These are phyloP conservation scores for Leccinum pseudoinsigne DNA, from an alignment of 1,284 basidiomycete genomes.

Conservation along the genomic window DNA sequence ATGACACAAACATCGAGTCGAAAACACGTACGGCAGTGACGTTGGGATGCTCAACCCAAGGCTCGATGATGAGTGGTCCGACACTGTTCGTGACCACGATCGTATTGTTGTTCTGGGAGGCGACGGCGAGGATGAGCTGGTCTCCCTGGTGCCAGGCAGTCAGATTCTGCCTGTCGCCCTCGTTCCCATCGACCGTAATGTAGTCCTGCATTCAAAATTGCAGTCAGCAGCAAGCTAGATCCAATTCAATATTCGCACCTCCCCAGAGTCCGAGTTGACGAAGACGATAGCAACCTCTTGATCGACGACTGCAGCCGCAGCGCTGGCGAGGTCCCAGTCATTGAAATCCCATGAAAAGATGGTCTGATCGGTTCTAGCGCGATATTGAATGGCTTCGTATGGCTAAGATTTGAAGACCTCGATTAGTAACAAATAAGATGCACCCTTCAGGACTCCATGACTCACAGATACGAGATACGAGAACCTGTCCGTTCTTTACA, in stretches of 20 bases:
- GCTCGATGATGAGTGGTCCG: too few relatives aligned
- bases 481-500: slow-evolving; percentile 37
- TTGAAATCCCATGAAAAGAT: slow-evolving; percentile 38
- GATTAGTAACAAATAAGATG: not conserved
- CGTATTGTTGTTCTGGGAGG: slow-evolving; percentile 47
- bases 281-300: slow-evolving; percentile 40
- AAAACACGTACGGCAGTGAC: slow-evolving; percentile 44
- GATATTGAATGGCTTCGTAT: slow-evolving; percentile 39
- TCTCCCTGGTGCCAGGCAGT: slow-evolving; percentile 63
- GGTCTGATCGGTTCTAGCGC: slow-evolving; percentile 34
- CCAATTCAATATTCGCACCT: slow-evolving; percentile 23
- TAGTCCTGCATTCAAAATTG: slow-evolving; percentile 38
- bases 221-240: slow-evolving; percentile 2
- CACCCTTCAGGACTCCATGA: not conserved
- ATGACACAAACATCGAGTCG: not conserved
- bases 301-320: slow-evolving; percentile 28
- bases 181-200: slow-evolving; percentile 54
- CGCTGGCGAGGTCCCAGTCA: slow-evolving; percentile 33
- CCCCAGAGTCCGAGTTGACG: slow-evolving; percentile 41
- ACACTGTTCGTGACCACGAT: slow-evolving; percentile 55
- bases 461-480: slow-evolving; percentile 40
- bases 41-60: slow-evolving; percentile 52
- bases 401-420: slow-evolving; percentile 25
- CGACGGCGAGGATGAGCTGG: slow-evolving; percentile 36
- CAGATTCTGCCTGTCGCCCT: slow-evolving; percentile 49